Conservation (phyloP, 2,329 filamentous ascomycete species). For the Emydomyces testavorans region DNA sequence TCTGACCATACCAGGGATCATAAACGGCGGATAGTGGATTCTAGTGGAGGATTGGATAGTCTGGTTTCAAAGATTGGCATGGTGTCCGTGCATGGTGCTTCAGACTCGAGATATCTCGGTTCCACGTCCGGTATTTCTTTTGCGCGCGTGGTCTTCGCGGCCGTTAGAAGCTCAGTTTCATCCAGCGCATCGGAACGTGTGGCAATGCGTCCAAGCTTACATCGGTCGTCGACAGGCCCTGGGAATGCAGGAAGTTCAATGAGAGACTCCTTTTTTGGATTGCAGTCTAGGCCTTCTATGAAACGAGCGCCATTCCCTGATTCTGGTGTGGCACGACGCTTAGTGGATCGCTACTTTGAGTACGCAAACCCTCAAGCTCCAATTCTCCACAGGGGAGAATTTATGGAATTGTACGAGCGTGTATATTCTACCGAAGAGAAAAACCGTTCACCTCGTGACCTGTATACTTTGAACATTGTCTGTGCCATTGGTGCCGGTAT, state of each 20-base stretch:
- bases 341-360: slow-evolving; percentile 83
- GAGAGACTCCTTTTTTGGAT: slow-evolving; percentile 93
- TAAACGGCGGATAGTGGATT: slow-evolving; percentile 47
- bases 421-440: slow-evolving; percentile 61
- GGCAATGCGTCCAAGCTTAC: slow-evolving; percentile 48
- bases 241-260: slow-evolving; percentile 57
- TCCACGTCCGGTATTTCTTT: slow-evolving; percentile 88
- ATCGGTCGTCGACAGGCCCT: slow-evolving; percentile 39
- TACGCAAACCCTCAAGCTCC: slow-evolving; percentile 94
- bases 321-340: slow-evolving; percentile 56
- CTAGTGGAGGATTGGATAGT: slow-evolving; percentile 45
- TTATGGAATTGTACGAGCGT: slow-evolving; percentile 74
- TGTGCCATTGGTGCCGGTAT: slow-evolving; percentile 93
- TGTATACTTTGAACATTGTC: slow-evolving; percentile 95
- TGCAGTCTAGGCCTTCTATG: slow-evolving; percentile 82
- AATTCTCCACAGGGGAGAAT: slow-evolving; percentile 77
- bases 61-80: slow-evolving; percentile 60
- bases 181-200: slow-evolving; percentile 51
- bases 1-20: slow-evolving; percentile 17
- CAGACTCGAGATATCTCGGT: slow-evolving; percentile 69
- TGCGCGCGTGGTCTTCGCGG: slow-evolving; percentile 84
- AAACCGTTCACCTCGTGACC: slow-evolving; percentile 60
- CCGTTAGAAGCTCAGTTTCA: slow-evolving; percentile 65
- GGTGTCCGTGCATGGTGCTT: slow-evolving; percentile 64
- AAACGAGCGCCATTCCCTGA: slow-evolving; percentile 75